Conservation (phyloP, 352 stramenopile genomes). For the Globisporangium solare region DNA sequence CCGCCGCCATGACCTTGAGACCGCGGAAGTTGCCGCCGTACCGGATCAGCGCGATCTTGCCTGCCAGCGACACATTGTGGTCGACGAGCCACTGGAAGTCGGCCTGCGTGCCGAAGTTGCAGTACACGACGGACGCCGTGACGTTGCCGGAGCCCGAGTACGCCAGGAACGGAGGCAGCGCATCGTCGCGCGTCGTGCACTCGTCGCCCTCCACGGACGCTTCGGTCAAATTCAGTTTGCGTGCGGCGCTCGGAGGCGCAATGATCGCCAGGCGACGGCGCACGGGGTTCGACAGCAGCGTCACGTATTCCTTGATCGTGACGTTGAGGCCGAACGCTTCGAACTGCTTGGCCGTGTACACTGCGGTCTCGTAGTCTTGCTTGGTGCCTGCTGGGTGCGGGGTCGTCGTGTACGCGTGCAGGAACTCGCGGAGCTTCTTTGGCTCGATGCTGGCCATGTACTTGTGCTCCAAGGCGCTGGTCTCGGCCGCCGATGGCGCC, state of each 20-base stretch:
- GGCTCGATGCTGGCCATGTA: constrained; percentile 3
- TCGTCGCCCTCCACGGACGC: constrained; percentile 52
- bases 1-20: constrained; percentile 82
- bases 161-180: constrained; percentile 71
- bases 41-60: constrained; percentile 80
- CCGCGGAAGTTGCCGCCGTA: constrained; percentile 79
- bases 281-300: constrained; percentile 61
- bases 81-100: constrained; percentile 80
- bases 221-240: constrained; percentile 56
- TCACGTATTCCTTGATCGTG: constrained; percentile 22
- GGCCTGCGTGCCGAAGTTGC: constrained; percentile 75
- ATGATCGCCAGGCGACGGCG: constrained; percentile 41
- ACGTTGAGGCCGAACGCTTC: constrained; percentile 34
- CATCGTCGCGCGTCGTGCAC: constrained; percentile 50
- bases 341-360: constrained; percentile 29
- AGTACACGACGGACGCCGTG: constrained; percentile 76
- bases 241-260: constrained; percentile 20
- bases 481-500: background rate
- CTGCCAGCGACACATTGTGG: constrained; percentile 64
- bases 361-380: constrained; percentile 23
- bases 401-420: constrained; percentile 8
- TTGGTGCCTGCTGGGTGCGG: constrained; percentile 15
- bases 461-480: constrained; percentile 2
- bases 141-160: constrained; percentile 80
- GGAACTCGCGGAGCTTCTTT: constrained; percentile 5